Base-by-base conservation (phyloP, 148 eudicot genomes). In the Cornus suecica region DNA sequence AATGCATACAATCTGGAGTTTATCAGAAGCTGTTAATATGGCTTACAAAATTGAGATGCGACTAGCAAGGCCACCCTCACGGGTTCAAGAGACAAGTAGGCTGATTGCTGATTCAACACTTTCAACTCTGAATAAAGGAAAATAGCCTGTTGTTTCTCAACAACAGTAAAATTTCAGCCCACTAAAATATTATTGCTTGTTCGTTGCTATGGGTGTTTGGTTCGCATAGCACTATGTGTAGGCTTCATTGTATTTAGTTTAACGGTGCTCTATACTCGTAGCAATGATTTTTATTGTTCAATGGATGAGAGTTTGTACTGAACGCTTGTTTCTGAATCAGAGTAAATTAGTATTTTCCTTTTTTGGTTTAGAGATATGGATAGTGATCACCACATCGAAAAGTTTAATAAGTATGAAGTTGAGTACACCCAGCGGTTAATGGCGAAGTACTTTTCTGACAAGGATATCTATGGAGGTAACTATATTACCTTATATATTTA, bases 391-490 rank as follows among this genome's bases (percentile, higher is more conserved):
- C 51, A 68, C 22, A 68, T 54, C 15, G 78, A 84, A 24, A 81
- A 70, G 67, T 81, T 81, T 70, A 78, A 77, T 70, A 84, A 65
- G 41, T 81, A 78, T 69, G 84, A 81, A 75, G 87, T 82, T 72
- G 80, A 84, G 22, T 76, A 62, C 45, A 76, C 87, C 20, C 66
- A 69, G 45, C 87, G 74, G 70, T 71, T 91, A 75, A 86, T 82
- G 81, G 80, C 88, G 51, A 91, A 91, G 68, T 91, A 86, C 79
- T 91, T 91, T 86, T 89, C 93, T 8, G 84, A 83, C 75, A 84
- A 86, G 87, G 83, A 83, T 73, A 77, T 91, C 11, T 85, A 85
- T 78, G 97, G 97, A 83, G 97, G 97, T 90, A 83, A 84, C n/a
- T n/a, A n/a, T n/a, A n/a, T n/a, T n/a, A n/a, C n/a, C n/a, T n/a